Percentiles rank a stretch among this genome's conserved stretches.
These are phyloP conservation scores for Suhomyces vadensis DNA, from an alignment of 805 yeast species.

Conservation along the genomic window DNA sequence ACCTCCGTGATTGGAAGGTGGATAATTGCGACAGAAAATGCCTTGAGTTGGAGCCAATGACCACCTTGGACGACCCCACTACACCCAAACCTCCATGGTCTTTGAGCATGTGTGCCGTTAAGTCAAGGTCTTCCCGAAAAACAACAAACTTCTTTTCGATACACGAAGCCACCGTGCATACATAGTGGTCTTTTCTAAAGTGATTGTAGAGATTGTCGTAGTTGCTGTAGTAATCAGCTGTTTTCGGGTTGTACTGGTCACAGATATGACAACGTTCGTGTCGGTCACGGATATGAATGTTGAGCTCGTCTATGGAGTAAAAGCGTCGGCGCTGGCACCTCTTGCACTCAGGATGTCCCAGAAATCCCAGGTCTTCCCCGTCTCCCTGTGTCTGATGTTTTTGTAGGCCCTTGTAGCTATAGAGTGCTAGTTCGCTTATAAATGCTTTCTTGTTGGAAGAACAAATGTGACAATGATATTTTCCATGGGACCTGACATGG, in stretches of 20 bases:
- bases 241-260: conserved; percentile 67
- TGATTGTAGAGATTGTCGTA: conserved; percentile 76
- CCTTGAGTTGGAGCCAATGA: conserved; percentile 38
- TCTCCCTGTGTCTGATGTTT: conserved; percentile 78
- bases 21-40: conserved; percentile 63
- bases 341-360: conserved; percentile 86
- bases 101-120: conserved; percentile 82
- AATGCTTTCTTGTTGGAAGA: conserved; percentile 75
- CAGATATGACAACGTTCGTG: conserved; percentile 93
- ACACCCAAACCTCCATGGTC: conserved; percentile 66
- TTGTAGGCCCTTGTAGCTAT: conserved; percentile 60
- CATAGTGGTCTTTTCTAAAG: conserved; percentile 70
- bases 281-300: conserved; percentile 72
- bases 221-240: conserved; percentile 63
- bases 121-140: conserved; percentile 79
- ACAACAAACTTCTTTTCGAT: conserved; percentile 90
- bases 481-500: conserved; percentile 71
- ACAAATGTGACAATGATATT: conserved; percentile 73
- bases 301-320: conserved; percentile 86
- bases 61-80: conserved; percentile 43
- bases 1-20: conserved; percentile 44
- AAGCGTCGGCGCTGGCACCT: conserved; percentile 75
- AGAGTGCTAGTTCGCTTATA: conserved; percentile 65
- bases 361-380: conserved; percentile 57
- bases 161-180: conserved; percentile 76